These are phyloP conservation scores for Arabidopsis hybrid DNA, from an alignment of 441 rosid genomes.

Conservation along the genomic window DNA sequence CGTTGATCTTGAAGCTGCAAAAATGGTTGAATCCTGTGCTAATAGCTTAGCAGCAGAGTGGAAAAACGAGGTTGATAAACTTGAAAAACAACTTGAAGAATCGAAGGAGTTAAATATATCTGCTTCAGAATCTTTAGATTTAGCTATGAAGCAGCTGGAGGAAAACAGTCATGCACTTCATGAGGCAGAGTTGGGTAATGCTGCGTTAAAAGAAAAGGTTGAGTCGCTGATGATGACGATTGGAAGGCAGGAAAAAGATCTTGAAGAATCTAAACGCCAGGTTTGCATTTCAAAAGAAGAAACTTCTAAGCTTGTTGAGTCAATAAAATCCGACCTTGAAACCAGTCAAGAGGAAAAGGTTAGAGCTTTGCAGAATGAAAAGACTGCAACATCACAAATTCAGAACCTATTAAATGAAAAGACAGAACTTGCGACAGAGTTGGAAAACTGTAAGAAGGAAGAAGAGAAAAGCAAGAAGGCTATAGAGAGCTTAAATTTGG, in stretches of 20 bases:
- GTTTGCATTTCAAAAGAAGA: constrained; percentile 55
- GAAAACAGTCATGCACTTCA: constrained; percentile 68
- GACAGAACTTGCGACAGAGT: constrained; percentile 60
- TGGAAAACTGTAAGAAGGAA: constrained; percentile 70
- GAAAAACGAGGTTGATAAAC: constrained; percentile 61
- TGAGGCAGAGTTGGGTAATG: constrained; percentile 66
- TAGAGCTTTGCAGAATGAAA: constrained; percentile 70
- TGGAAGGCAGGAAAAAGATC: constrained; percentile 64
- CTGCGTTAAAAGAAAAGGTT: constrained; percentile 69
- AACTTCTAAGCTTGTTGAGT: constrained; percentile 54
- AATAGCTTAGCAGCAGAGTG: constrained; percentile 68
- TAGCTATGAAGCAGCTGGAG: constrained; percentile 76
- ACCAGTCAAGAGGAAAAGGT: constrained; percentile 66
- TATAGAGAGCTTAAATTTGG: constrained; percentile 80
- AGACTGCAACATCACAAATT: constrained; percentile 70
- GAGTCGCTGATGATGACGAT: constrained; percentile 71
- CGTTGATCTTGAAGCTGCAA: constrained; percentile 88
- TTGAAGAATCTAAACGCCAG: constrained; percentile 59
- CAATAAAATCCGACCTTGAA: constrained; percentile 66
- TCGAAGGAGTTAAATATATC: constrained; percentile 71
- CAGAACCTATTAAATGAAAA: constrained; percentile 71
- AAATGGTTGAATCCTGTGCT: constrained; percentile 84
- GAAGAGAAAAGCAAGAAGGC: constrained; percentile 87
- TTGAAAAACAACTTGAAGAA: constrained; percentile 62
- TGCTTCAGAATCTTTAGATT: constrained; percentile 76